Evolutionary conservation across 1,284 basidiomycete species (phyloP), one percentile per base, ranked within the genome.

Genomic region (Ceratobasidium papillatum): DNA sequence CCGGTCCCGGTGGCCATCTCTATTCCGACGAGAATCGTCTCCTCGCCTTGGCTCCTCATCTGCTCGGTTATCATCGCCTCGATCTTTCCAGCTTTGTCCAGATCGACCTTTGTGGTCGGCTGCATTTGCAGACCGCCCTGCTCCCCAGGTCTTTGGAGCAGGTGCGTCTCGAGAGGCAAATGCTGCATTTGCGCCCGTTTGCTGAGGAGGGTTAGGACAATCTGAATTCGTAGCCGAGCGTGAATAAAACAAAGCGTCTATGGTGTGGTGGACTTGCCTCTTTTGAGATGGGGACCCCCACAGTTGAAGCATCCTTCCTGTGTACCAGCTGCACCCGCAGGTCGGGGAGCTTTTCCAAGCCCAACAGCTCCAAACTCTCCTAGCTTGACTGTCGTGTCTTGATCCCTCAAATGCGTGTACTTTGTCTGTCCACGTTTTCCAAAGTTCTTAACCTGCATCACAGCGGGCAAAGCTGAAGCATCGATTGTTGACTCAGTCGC

Each of bases 361-460:
- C 81, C 89, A n/a, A 78, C 81, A 51, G 87, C 93, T 77, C 93
- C 93, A 85, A 90, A 94, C 34, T 88, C 93, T 75, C 88, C 90
- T 75, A 80, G 84, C 25, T 81, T 78, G 27, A 80, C 82, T 5
- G 93, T 94, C 0, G 97, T 99, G 82, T 99, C 97, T 84, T 99
- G 94, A 80, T 96, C 95, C 51, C 95, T 84, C 78, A 99, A 84
- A 84, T 99, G 96, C 22, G 97, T 99, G 80, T 98, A 99, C 84
- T 97, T 97, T 62, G 94, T 96, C 73, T 94, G 89, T 79, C 94
- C 89, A 75, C 93, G 90, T 83, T 96, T 97, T 63, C 98, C 98
- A 81, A 96, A 99, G 84, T 99, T 92, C 82, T 91, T 91, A 79
- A 98, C 95, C 84, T 99, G 98, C 95, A 99, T 97, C 76, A 98